These are phyloP conservation scores for Nicotiana tomentosiformis DNA, from an alignment of 257 asterid species.

Conservation along the genomic window DNA sequence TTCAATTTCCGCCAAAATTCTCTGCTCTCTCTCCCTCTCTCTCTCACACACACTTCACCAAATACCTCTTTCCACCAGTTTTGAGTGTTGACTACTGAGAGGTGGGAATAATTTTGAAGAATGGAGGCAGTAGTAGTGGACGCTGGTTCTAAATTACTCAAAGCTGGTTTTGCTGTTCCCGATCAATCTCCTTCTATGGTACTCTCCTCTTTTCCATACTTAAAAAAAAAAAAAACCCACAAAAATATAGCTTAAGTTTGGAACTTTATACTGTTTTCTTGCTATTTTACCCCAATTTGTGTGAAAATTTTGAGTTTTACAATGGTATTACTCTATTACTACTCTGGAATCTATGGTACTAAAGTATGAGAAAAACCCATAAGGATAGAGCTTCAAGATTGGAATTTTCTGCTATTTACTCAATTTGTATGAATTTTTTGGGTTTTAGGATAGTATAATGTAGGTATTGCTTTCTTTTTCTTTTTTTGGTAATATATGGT, in stretches of 20 bases:
- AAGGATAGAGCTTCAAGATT: background rate
- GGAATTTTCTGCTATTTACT: background rate
- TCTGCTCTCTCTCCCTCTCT: too few species aligned
- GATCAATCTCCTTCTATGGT: conserved; percentile 97
- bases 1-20: background rate
- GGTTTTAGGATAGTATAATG: background rate
- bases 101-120: background rate
- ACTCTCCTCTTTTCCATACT: background rate
- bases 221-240: background rate
- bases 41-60: too few species aligned
- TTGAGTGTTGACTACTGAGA: background rate
- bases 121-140: conserved; percentile 98
- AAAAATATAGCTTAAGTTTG: background rate
- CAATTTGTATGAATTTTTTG: background rate
- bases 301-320: background rate
- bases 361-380: background rate
- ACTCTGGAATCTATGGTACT: background rate
- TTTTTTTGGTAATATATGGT: background rate
- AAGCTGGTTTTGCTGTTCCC: conserved; percentile 90
- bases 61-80: background rate
- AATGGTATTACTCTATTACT: background rate
- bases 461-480: background rate
- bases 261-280: background rate
- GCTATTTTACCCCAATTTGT: background rate
- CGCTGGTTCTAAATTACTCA: conserved; percentile 74